These are phyloP conservation scores for Fusarium sp. DNA, from an alignment of 2,329 filamentous ascomycete species.

Conservation along the genomic window DNA sequence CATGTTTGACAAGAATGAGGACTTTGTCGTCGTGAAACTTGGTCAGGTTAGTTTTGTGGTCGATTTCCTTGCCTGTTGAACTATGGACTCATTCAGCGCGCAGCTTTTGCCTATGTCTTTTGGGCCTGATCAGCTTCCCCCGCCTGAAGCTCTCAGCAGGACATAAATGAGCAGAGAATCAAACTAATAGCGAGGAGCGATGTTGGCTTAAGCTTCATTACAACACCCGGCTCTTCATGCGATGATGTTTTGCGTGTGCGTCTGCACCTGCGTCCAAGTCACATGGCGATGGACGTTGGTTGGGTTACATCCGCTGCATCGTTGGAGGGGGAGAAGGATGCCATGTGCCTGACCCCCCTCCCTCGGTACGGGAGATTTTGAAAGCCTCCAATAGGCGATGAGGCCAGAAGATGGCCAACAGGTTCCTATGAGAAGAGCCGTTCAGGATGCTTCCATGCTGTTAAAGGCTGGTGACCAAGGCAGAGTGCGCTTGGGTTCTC, in stretches of 20 bases:
- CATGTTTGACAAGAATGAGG: constrained; percentile 89
- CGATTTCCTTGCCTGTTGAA: background rate
- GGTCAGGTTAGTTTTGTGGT: constrained; percentile 66
- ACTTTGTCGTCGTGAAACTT: constrained; percentile 76
- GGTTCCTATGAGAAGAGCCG: background rate
- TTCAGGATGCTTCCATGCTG: background rate
- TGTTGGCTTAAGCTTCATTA: background rate
- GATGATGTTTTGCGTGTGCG: background rate
- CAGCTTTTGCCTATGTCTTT: constrained; percentile 76
- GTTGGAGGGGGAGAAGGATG: background rate
- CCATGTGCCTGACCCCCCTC: background rate
- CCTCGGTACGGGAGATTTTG: background rate
- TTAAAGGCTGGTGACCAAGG: background rate
- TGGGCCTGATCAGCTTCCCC: constrained; percentile 68
- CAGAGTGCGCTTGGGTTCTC: background rate
- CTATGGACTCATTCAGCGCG: constrained; percentile 8
- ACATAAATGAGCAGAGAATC: background rate
- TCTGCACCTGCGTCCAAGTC: background rate
- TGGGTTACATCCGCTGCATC: constrained; percentile 9
- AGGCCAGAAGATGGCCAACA: background rate
- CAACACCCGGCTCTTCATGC: background rate
- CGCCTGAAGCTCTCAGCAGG: constrained; percentile 40
- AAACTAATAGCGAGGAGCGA: background rate
- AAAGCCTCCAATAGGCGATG: constrained; percentile 18
- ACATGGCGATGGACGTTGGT: background rate